A percentile compares a stretch with the other conserved stretches of the same genome.
Evolutionary conservation across 208 protist genomes (phyloP).

Genomic region (Trypanosomatidae sp.): DNA sequence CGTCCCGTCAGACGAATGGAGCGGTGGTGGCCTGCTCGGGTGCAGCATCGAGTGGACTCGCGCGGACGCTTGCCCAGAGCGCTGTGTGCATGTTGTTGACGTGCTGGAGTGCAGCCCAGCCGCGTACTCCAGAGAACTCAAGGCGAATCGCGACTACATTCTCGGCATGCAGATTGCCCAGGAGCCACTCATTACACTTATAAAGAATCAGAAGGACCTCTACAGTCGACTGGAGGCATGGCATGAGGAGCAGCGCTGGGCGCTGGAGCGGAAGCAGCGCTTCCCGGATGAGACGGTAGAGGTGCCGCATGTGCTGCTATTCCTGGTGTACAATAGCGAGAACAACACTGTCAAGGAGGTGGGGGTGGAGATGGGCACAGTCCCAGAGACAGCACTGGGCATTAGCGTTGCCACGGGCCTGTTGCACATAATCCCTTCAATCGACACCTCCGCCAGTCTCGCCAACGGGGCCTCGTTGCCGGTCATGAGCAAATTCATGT

Average conservation of each 20-base stretch:
- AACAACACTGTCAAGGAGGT: conserved; percentile 75
- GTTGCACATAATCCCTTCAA: conserved; percentile 60
- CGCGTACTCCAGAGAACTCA: conserved; percentile 37
- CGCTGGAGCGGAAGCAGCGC: conserved; percentile 27
- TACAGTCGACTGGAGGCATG: conserved; percentile 61
- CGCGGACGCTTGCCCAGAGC: conserved; percentile 29
- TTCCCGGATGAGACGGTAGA: conserved; percentile 15
- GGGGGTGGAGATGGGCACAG: conserved; percentile 54
- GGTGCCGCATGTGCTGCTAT: conserved; percentile 49
- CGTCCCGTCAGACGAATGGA: conserved; percentile 34
- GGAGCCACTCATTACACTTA: conserved; percentile 60
- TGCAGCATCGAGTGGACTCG: conserved; percentile 84
- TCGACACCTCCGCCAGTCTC: background rate
- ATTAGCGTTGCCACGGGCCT: conserved; percentile 69
- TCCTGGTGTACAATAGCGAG: conserved; percentile 78
- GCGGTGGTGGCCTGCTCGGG: conserved; percentile 66
- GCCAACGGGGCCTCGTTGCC: conserved; percentile 12
- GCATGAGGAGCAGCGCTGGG: conserved; percentile 47
- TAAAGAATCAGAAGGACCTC: conserved; percentile 68
- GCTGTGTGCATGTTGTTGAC: conserved; percentile 72
- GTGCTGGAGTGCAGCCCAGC: conserved; percentile 60
- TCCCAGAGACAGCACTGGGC: conserved; percentile 56
- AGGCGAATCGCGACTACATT: conserved; percentile 71
- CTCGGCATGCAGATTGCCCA: conserved; percentile 81
- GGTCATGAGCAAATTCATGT: conserved; percentile 29